phyloP scores from a whole-genome alignment of 2,329 filamentous ascomycete genomes.

The Dendryphion nanum region DNA sequence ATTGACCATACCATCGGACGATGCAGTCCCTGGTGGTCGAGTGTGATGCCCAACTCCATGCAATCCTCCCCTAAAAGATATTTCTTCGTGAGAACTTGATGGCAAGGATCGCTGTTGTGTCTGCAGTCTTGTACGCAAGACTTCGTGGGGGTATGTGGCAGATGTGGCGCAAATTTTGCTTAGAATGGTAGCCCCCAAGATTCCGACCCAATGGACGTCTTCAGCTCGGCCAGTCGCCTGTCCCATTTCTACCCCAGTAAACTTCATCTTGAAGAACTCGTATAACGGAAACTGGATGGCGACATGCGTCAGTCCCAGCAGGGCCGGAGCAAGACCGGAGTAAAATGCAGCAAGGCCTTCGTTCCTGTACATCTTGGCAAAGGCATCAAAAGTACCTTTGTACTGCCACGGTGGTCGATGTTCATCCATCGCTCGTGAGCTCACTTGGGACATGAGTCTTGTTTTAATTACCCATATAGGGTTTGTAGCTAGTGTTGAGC shows the following conservation, averaged over 20 bases:
- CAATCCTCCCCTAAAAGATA: slow-evolving; percentile 45
- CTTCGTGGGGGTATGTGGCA: slow-evolving; percentile 95
- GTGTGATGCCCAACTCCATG: slow-evolving; percentile 41
- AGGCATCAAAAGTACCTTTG: slow-evolving; percentile 82
- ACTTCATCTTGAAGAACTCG: slow-evolving; percentile 85
- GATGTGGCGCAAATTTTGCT: slow-evolving; percentile 94
- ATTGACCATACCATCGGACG: slow-evolving; percentile 59
- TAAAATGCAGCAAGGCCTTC: slow-evolving; percentile 93
- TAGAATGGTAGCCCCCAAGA: slow-evolving; percentile 83
- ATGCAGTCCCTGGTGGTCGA: slow-evolving; percentile 45
- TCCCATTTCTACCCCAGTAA: slow-evolving; percentile 89
- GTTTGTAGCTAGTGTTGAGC: slow-evolving; percentile 91
- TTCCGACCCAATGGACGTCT: slow-evolving; percentile 75
- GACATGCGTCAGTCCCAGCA: slow-evolving; percentile 90
- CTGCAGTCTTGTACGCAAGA: slow-evolving; percentile 88
- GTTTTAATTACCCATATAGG: slow-evolving; percentile 99
- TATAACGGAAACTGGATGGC: slow-evolving; percentile 97
- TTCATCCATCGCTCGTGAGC: slow-evolving; percentile 52
- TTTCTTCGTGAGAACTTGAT: slow-evolving; percentile 47
- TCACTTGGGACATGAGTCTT: slow-evolving; percentile 90
- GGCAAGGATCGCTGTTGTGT: slow-evolving; percentile 76
- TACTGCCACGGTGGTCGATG: slow-evolving; percentile 85
- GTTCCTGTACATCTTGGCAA: slow-evolving; percentile 89
- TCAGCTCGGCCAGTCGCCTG: slow-evolving; percentile 57
- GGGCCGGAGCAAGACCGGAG: slow-evolving; percentile 86